Percentiles rank a stretch among this genome's conserved stretches.
phyloP scores from a whole-genome alignment of 2,329 filamentous ascomycete genomes.

The Daldinia eschscholtzii region DNA sequence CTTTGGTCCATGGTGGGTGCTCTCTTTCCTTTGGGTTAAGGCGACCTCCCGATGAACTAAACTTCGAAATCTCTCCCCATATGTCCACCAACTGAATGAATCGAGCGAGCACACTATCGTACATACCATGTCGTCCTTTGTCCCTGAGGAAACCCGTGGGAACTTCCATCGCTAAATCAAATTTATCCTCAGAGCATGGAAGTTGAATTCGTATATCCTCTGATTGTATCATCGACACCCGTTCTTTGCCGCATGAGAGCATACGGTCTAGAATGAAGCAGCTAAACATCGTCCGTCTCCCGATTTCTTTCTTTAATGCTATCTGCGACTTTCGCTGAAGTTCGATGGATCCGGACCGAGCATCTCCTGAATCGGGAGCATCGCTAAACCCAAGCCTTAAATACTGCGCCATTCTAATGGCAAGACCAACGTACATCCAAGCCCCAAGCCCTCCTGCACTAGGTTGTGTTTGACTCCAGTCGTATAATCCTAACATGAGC shows the following conservation, averaged over 20 bases:
- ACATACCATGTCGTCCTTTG: slow-evolving; percentile 48
- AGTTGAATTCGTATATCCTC: slow-evolving; percentile 74
- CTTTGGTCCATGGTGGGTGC: slow-evolving; percentile 69
- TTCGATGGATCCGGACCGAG: slow-evolving; percentile 33
- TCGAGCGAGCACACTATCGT: slow-evolving; percentile 64
- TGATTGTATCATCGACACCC: slow-evolving; percentile 69
- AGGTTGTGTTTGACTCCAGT: slow-evolving; percentile 73
- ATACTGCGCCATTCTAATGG: slow-evolving; percentile 73
- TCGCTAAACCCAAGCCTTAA: slow-evolving; percentile 72
- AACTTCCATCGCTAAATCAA: slow-evolving; percentile 71
- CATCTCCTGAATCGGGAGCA: slow-evolving; percentile 48
- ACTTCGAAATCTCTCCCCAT: slow-evolving; percentile 70
- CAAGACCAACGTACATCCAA: slow-evolving; percentile 75
- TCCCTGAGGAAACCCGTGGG: slow-evolving; percentile 62
- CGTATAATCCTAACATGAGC: slow-evolving; percentile 78
- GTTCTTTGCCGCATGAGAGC: slow-evolving; percentile 72
- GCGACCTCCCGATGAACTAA: slow-evolving; percentile 66
- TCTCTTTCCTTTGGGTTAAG: slow-evolving; percentile 57
- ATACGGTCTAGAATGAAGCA: slow-evolving; percentile 80
- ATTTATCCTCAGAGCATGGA: slow-evolving; percentile 75
- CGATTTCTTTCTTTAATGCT: slow-evolving; percentile 72
- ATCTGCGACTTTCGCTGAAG: slow-evolving; percentile 47
- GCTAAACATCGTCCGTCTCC: slow-evolving; percentile 79
- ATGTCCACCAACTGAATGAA: slow-evolving; percentile 71
- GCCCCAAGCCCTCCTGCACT: slow-evolving; percentile 67